These are phyloP conservation scores for carrot (Daucus carota) DNA, from an alignment of 129 eudicot genomes.

Conservation along the genomic window DNA sequence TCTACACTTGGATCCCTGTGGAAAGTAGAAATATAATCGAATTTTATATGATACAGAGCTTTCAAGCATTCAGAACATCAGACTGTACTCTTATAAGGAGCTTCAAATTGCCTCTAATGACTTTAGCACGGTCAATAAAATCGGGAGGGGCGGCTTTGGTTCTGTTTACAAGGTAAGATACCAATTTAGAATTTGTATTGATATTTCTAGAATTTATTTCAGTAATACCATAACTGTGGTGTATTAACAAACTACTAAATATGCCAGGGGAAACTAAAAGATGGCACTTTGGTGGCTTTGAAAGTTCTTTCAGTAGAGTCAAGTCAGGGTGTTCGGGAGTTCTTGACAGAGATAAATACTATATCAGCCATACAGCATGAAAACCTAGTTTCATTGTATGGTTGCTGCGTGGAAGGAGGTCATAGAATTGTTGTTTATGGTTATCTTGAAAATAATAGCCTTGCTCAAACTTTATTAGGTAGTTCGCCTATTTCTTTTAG, in stretches of 20 bases:
- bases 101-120: constrained; percentile 55
- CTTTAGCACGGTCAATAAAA: constrained; percentile 50
- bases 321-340: constrained; percentile 72
- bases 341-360: constrained; percentile 59
- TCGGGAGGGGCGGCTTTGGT: constrained; percentile 93
- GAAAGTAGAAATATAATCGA: not conserved
- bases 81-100: constrained; percentile 52
- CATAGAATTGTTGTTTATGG: constrained; percentile 76
- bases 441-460: constrained; percentile 80
- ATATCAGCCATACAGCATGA: constrained; percentile 74
- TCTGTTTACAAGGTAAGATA: constrained; percentile 70
- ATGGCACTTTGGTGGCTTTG: constrained; percentile 62
- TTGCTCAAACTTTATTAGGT: constrained; percentile 74
- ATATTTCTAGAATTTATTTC: not conserved
- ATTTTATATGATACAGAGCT: constrained; percentile 41
- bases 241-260: constrained; percentile 8
- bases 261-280: constrained; percentile 61
- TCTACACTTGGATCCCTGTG: not conserved
- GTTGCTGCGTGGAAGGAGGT: constrained; percentile 67
- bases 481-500: constrained; percentile 10
- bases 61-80: constrained; percentile 39
- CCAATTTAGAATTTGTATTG: not conserved
- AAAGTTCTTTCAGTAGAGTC: constrained; percentile 74
- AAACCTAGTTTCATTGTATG: constrained; percentile 69
- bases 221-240: not conserved